These are phyloP conservation scores for Parachlorella kessleri DNA, from an alignment of 139 green algal genomes.

Conservation along the genomic window DNA sequence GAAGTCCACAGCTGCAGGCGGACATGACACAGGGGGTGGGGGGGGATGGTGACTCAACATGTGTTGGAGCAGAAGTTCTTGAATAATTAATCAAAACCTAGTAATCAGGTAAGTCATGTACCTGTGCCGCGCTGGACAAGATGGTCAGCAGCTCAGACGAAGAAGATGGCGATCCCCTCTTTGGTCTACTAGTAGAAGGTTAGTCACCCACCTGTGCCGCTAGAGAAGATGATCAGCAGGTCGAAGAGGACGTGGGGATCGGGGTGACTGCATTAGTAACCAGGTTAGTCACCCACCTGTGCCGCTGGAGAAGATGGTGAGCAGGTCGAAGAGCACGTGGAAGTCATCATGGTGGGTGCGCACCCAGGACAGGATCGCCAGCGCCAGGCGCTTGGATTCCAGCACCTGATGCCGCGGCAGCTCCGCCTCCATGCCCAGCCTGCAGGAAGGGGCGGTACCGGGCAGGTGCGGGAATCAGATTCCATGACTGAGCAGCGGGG, in stretches of 20 bases:
- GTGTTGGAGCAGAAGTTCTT: not conserved
- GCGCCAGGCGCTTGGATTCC: constrained; percentile 85
- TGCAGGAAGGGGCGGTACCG: not conserved
- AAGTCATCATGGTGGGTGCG: constrained; percentile 59
- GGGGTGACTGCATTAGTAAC: not conserved
- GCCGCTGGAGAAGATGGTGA: constrained; percentile 64
- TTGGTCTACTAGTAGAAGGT: too few relatives aligned
- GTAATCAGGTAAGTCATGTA: too few relatives aligned
- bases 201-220: constrained; percentile 23
- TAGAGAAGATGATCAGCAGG: constrained; percentile 74
- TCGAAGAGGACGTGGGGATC: constrained; percentile 83
- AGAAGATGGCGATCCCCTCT: too few relatives aligned
- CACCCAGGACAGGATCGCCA: constrained; percentile 82
- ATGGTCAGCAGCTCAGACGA: not conserved
- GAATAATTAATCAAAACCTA: too few relatives aligned
- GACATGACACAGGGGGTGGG: too few relatives aligned
- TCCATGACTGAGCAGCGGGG: too few relatives aligned
- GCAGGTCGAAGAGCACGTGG: constrained; percentile 83
- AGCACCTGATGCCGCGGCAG: constrained; percentile 45
- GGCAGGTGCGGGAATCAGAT: not conserved
- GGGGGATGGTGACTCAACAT: too few relatives aligned
- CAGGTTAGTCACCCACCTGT: constrained; percentile 5
- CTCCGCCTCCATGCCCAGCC: constrained; percentile 42
- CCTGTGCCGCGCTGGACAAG: not conserved
- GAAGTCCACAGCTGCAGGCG: constrained; percentile 72